A percentile compares a stretch with the other conserved stretches of the same genome.
These are phyloP conservation scores for Nicotiana otophora DNA, from an alignment of 257 asterid species.

Conservation along the genomic window DNA sequence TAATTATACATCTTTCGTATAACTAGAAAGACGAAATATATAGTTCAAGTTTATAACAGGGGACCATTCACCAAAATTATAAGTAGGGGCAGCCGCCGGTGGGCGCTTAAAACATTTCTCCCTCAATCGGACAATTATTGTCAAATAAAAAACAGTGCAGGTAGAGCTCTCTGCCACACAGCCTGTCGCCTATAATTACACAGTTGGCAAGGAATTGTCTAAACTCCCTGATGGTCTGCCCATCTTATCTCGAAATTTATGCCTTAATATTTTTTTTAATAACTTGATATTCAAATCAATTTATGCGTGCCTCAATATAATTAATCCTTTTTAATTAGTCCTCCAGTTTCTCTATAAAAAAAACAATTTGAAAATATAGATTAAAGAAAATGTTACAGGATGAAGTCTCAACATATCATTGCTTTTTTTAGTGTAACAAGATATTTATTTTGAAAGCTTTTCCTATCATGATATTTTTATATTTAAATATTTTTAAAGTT, in stretches of 20 bases:
- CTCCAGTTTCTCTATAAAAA: no score
- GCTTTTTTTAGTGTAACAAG: no score
- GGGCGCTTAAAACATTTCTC: no score
- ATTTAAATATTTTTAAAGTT: no score
- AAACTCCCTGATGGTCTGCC: neutral
- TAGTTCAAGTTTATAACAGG: no score
- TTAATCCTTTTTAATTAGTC: neutral
- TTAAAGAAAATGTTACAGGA: no score
- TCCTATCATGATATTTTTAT: no score
- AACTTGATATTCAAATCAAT: neutral
- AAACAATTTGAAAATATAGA: no score
- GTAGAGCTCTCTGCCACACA: neutral
- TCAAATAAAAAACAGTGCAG: neutral
- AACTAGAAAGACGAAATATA: neutral
- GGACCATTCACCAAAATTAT: no score
- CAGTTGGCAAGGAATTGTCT: neutral
- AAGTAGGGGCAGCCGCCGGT: no score
- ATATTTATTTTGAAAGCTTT: no score
- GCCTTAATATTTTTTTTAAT: neutral
- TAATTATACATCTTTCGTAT: neutral
- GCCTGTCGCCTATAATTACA: neutral
- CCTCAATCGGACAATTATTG: neutral
- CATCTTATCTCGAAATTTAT: neutral
- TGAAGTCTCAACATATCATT: neutral
- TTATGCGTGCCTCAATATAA: neutral